phyloP scores from a whole-genome alignment of 331 rosid species.

The Spiraea crenata region DNA sequence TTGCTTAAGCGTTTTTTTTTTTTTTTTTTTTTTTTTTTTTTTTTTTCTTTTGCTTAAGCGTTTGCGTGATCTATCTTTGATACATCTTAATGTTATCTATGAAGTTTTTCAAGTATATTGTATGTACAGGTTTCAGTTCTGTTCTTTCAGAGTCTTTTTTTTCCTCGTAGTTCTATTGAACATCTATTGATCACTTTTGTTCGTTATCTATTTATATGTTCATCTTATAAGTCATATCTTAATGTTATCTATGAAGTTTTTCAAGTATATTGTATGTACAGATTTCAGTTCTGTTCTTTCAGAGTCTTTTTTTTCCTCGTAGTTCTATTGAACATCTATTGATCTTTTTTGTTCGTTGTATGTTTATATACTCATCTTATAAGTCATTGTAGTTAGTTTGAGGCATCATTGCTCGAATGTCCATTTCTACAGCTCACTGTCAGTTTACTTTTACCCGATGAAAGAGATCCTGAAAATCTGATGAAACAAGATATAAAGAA shows the following conservation, averaged over 20 bases:
- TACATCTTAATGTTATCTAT: not conserved
- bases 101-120: not conserved
- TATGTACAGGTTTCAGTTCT: not conserved
- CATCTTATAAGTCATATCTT: not conserved
- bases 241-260: not conserved
- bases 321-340: too few species aligned
- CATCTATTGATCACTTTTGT: too few species aligned
- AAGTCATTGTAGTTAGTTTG: not conserved
- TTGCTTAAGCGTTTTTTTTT: too few species aligned
- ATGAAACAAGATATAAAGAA: slow-evolving; percentile 26
- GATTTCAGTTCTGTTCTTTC: not conserved
- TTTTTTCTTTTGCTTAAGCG: not conserved
- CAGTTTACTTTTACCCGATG: slow-evolving; percentile 17
- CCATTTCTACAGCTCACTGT: slow-evolving; percentile 6
- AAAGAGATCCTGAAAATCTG: slow-evolving; percentile 13
- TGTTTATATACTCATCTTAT: not conserved
- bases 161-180: too few species aligned
- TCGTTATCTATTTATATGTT: too few species aligned
- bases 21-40: too few species aligned
- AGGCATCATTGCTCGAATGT: not conserved
- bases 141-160: not conserved
- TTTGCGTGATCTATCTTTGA: not conserved
- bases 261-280: not conserved
- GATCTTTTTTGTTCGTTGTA: too few species aligned
- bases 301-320: too few species aligned